phyloP scores from a whole-genome alignment of 2,329 filamentous ascomycete genomes.

The Ceratocystis albifundus region DNA sequence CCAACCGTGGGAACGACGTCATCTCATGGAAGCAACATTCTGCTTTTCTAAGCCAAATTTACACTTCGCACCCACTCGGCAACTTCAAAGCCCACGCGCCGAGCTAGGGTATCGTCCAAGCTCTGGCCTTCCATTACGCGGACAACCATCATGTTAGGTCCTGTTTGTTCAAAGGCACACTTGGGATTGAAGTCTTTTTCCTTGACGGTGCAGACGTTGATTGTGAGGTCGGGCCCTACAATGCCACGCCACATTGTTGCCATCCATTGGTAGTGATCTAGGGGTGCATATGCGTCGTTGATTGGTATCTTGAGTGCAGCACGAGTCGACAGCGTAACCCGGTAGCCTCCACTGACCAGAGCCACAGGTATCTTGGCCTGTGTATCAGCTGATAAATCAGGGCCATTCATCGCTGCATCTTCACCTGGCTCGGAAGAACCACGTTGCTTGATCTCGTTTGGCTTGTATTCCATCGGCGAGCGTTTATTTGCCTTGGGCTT shows the following conservation, averaged over 20 bases:
- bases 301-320: constrained; percentile 66
- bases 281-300: constrained; percentile 60
- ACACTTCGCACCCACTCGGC: constrained; percentile 60
- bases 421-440: not conserved
- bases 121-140: constrained; percentile 35
- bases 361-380: constrained; percentile 39
- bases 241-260: constrained; percentile 85
- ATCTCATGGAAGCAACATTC: not conserved
- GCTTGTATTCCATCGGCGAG: constrained; percentile 19
- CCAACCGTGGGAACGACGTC: not conserved
- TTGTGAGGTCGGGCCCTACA: constrained; percentile 66
- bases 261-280: constrained; percentile 98
- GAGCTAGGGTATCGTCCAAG: constrained; percentile 57
- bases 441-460: constrained; percentile 1
- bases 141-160: constrained; percentile 39
- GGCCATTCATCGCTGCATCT: not conserved
- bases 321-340: constrained; percentile 63
- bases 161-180: constrained; percentile 35
- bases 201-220: constrained; percentile 46
- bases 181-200: constrained; percentile 31
- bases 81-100: constrained; percentile 75
- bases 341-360: constrained; percentile 65
- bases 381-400: not conserved
- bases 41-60: constrained; percentile 28
- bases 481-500: constrained; percentile 27